phyloP scores from a whole-genome alignment of 116 monocot species.

The Dioscorea cayenensis region DNA sequence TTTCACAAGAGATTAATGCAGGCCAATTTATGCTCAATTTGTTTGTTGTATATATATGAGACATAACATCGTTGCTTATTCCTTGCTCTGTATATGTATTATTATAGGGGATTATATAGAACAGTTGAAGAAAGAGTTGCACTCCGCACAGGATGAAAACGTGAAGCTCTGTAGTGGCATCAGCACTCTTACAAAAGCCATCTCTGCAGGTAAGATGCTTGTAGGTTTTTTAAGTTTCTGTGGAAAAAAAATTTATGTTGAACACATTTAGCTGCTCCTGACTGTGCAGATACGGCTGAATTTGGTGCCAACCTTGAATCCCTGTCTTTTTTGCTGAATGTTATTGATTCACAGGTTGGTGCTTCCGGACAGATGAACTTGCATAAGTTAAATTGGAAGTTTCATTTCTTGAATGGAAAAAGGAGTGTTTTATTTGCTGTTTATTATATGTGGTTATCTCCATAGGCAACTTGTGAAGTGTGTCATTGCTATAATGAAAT shows the following conservation, averaged over 20 bases:
- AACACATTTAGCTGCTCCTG: not conserved
- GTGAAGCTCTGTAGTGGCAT: slow-evolving; percentile 22
- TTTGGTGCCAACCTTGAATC: slow-evolving; percentile 34
- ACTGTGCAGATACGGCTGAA: slow-evolving; percentile 29
- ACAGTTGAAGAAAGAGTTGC: slow-evolving; percentile 33
- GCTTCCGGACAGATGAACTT: not conserved
- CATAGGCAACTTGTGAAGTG: no score
- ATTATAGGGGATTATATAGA: slow-evolving; percentile 30
- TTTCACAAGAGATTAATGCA: not conserved
- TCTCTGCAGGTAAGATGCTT: slow-evolving; percentile 21
- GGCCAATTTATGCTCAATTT: not conserved
- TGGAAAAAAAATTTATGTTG: not conserved
- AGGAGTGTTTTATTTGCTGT: no score
- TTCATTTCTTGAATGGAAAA: not conserved
- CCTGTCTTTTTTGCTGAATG: slow-evolving; percentile 20
- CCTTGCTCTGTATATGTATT: not conserved
- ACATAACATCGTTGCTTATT: not conserved
- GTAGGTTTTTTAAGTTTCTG: not conserved
- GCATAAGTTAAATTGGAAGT: not conserved
- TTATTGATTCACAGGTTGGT: slow-evolving; percentile 39
- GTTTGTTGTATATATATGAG: not conserved
- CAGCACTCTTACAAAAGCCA: slow-evolving; percentile 10
- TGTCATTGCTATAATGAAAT: no score
- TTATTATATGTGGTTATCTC: no score
- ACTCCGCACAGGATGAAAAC: slow-evolving; percentile 27